Evolutionary conservation across 441 rosid species (phyloP).

Genomic region (Gossypium schwendimanii): DNA sequence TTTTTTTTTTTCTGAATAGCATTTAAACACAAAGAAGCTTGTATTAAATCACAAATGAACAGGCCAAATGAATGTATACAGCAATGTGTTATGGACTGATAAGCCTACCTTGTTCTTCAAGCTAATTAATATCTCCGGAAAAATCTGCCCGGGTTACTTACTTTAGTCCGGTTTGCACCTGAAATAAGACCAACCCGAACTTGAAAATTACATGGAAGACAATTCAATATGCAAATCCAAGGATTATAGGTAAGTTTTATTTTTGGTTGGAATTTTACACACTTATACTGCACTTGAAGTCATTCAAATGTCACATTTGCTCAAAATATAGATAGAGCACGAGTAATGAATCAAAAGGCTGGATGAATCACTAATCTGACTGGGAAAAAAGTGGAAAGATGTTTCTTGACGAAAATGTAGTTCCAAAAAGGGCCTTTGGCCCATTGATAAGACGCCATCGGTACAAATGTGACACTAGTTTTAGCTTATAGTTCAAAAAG

Average conservation of each 20-base stretch:
- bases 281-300: not conserved
- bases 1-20: not conserved
- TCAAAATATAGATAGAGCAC: not conserved
- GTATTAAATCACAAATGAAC: not conserved
- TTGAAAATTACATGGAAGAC: not conserved
- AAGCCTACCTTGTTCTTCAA: not conserved
- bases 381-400: not conserved
- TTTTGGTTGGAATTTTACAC: not conserved
- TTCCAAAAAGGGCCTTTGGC: not conserved
- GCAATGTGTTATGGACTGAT: not conserved
- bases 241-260: not conserved
- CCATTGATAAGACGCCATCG: not conserved
- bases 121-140: constrained; percentile 18
- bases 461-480: not conserved
- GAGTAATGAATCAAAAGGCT: not conserved
- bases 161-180: constrained; percentile 26
- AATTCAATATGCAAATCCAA: not conserved
- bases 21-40: not conserved
- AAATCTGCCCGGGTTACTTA: constrained; percentile 26
- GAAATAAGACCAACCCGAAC: not conserved
- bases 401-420: not conserved
- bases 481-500: not conserved
- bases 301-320: not conserved
- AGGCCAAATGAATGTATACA: not conserved
- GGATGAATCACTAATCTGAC: not conserved